Evolutionary conservation across 129 eudicot species (phyloP).

Genomic region (Tagetes patula): DNA sequence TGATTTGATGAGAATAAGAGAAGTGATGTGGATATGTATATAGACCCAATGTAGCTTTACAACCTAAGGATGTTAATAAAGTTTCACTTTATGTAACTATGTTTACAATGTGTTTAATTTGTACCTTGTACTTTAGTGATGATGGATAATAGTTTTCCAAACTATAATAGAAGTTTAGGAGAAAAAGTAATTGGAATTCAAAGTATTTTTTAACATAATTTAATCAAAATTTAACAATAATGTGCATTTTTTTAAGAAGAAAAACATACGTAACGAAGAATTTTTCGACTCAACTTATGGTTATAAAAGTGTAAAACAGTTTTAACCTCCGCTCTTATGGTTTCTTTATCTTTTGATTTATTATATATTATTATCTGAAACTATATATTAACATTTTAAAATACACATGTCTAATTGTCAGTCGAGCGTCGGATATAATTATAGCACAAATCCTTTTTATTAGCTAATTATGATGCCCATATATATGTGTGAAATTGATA

Average conservation of each 20-base stretch:
- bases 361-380: not conserved
- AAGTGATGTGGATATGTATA: constrained; percentile 14
- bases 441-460: not conserved
- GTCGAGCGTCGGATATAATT: not conserved
- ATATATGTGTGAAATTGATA: too few relatives aligned
- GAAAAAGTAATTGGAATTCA: not conserved
- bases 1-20: constrained; percentile 7
- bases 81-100: constrained; percentile 16
- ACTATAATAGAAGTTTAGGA: not conserved
- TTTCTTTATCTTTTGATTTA: not conserved
- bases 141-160: not conserved
- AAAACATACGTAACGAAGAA: not conserved
- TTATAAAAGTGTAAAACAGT: not conserved
- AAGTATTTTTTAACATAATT: not conserved
- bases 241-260: not conserved
- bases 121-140: constrained; percentile 8
- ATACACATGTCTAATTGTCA: too few relatives aligned
- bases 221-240: not conserved
- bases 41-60: constrained; percentile 26
- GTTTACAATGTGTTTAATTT: constrained; percentile 5
- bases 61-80: constrained; percentile 22
- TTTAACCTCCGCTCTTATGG: not conserved
- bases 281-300: not conserved
- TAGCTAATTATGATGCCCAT: too few relatives aligned
- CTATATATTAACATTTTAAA: not conserved